These are phyloP conservation scores for Copromyces sp. DNA, from an alignment of 495 filamentous ascomycete species.

Conservation along the genomic window DNA sequence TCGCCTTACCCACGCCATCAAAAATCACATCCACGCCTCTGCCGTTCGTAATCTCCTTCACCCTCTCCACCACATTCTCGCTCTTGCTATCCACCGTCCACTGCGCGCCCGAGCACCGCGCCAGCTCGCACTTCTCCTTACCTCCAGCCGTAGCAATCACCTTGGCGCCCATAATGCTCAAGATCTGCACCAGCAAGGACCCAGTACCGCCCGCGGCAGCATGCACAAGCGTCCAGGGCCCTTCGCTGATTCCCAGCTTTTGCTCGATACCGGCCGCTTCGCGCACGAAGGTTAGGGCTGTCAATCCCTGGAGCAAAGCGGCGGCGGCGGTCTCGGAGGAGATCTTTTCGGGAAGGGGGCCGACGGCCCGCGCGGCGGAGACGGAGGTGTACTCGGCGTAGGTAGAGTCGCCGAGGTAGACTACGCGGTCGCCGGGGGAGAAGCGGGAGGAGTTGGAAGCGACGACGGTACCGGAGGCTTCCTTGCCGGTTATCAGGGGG, in stretches of 20 bases:
- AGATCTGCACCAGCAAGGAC: constrained; percentile 63
- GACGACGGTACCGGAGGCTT: constrained; percentile 50
- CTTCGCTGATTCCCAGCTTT: constrained; percentile 20
- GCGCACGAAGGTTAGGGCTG: constrained; percentile 70
- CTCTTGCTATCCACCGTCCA: constrained; percentile 61
- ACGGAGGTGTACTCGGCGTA: constrained; percentile 72
- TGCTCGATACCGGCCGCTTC: constrained; percentile 64
- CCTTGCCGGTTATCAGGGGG: constrained; percentile 75
- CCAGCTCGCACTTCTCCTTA: constrained; percentile 60
- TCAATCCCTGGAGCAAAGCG: constrained; percentile 70
- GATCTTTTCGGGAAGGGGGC: constrained; percentile 54
- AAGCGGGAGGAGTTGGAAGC: constrained; percentile 34
- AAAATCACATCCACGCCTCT: constrained; percentile 72
- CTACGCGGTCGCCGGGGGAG: constrained; percentile 56
- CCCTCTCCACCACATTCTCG: constrained; percentile 53
- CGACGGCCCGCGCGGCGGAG: constrained; percentile 41
- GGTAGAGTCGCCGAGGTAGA: constrained; percentile 46
- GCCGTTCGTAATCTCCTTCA: constrained; percentile 60
- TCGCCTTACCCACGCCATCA: constrained; percentile 80
- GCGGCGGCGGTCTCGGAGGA: constrained; percentile 55
- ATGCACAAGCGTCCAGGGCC: constrained; percentile 80
- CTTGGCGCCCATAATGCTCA: constrained; percentile 61
- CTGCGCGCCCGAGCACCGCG: constrained; percentile 57
- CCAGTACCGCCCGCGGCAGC: constrained; percentile 89
- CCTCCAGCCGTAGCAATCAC: constrained; percentile 79